These are phyloP conservation scores for Camelina sativa DNA, from an alignment of 345 rosid genomes.

Conservation along the genomic window DNA sequence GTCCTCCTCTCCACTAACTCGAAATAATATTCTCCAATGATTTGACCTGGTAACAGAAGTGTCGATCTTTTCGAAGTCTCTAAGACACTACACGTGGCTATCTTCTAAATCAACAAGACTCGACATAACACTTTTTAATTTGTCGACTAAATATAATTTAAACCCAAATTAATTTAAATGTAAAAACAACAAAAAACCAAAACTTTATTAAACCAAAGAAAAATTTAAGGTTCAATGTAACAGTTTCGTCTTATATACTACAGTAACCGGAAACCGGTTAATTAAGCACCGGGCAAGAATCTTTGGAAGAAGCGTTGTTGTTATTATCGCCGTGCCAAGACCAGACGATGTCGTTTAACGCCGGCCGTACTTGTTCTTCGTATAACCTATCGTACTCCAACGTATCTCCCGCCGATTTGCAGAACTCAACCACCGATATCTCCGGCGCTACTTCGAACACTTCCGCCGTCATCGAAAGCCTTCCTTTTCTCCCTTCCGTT, in stretches of 20 bases:
- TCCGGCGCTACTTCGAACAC: conserved; percentile 69
- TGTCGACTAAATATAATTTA: neutral
- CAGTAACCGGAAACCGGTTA: conserved; percentile 15
- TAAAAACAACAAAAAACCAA: neutral
- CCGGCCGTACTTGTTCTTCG: conserved; percentile 69
- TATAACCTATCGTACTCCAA: conserved; percentile 58
- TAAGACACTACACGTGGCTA: conserved; percentile 24
- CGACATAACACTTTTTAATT: neutral
- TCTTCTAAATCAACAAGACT: neutral
- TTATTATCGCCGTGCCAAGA: conserved; percentile 74
- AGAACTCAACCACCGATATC: conserved; percentile 70
- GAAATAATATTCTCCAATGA: neutral
- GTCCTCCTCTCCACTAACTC: conserved; percentile 16
- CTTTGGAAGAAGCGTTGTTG: neutral
- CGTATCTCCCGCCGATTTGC: conserved; percentile 69
- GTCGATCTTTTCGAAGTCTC: conserved; percentile 21
- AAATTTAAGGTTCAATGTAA: conserved; percentile 26
- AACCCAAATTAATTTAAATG: neutral
- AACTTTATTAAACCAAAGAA: conserved; percentile 29
- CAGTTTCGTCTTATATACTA: neutral
- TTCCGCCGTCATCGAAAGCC: conserved; percentile 66
- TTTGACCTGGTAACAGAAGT: conserved; percentile 7
- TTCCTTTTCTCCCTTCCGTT: conserved; percentile 69
- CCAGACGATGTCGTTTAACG: conserved; percentile 83
- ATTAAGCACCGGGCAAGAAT: neutral